Evolutionary conservation across 352 stramenopile species (phyloP), one percentile per base, ranked within the genome.

Genomic region (Phytophthora macrochlamydospora): DNA sequence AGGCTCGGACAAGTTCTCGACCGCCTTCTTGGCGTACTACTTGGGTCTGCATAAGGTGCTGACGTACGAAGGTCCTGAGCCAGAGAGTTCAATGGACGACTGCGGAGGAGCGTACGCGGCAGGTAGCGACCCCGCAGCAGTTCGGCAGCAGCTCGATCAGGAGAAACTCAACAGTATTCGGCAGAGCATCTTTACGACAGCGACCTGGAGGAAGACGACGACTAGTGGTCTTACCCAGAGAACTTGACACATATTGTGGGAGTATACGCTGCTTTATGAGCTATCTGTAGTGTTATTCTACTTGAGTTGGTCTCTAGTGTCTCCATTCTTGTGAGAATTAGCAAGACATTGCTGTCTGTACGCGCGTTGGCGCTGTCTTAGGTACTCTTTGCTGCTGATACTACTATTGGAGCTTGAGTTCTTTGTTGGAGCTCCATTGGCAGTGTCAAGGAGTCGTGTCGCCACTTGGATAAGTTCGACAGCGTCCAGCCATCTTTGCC

Each of bases 11-110:
- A 93, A 98, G 65, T 99, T 99, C 83, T 89, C 85, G 9, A 97
- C 92, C 0, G 83, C 94, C 51, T 96, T 93, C 58, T 75, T 98
- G 33, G 95, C 92, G 6, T 98, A 93, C 69, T 97, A 98, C 37
- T 82, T 98, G 30, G 82, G 87, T 14, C 71, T 83, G 31, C 91
- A 99, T 38, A 94, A 97, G 43, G 97, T 99, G 54, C 92, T 98
- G 76, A 98, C 98, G 68, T 97, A 94, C 53, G 98, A 98, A 69
- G 98, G 98, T 45, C 61, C 75, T 1, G 80, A 90, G 51, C 90
- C 90, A 0, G 90, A 93, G 51, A 73, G 51, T 11, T 56, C 84
- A 1, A 38, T 67, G 33, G 88, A 95, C 58, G 73, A 88, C n/a
- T 94, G 89, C 49, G 79, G 84, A 2, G 79, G 80, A 3, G 72